These are phyloP conservation scores for Conringia planisiliqua DNA, from an alignment of 345 rosid genomes.

Conservation along the genomic window DNA sequence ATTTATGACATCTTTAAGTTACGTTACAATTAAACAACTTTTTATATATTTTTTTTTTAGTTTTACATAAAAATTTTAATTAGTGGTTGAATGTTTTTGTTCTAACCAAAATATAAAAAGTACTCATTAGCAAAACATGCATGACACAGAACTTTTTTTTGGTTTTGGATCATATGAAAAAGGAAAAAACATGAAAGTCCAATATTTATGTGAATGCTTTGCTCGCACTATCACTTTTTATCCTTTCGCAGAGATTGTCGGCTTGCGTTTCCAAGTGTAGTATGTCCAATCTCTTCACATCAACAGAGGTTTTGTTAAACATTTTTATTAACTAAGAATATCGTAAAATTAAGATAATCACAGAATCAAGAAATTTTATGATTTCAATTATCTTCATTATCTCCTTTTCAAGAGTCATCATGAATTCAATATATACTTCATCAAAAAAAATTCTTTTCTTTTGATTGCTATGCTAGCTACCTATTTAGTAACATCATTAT, in stretches of 20 bases:
- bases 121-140: constrained; percentile 9
- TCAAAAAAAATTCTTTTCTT: not conserved
- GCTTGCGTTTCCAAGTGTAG: not conserved
- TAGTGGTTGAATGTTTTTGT: not conserved
- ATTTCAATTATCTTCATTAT: not conserved
- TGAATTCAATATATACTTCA: not conserved
- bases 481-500: not conserved
- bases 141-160: constrained; percentile 19
- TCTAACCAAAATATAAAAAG: not conserved
- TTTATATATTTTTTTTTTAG: not conserved
- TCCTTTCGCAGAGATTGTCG: constrained; percentile 29
- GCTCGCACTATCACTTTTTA: constrained; percentile 26
- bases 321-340: not conserved
- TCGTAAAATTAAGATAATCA: not conserved
- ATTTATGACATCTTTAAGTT: not conserved
- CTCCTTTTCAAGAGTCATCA: not conserved
- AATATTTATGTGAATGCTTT: constrained; percentile 17
- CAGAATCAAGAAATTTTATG: not conserved
- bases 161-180: constrained; percentile 31
- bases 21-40: not conserved
- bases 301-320: not conserved
- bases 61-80: not conserved
- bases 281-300: not conserved
- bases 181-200: constrained; percentile 22
- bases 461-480: not conserved